Evolutionary conservation across 495 filamentous ascomycete genomes (phyloP), one percentile per base, ranked within the genome.

Genomic region (Aspergillus taichungensis): DNA sequence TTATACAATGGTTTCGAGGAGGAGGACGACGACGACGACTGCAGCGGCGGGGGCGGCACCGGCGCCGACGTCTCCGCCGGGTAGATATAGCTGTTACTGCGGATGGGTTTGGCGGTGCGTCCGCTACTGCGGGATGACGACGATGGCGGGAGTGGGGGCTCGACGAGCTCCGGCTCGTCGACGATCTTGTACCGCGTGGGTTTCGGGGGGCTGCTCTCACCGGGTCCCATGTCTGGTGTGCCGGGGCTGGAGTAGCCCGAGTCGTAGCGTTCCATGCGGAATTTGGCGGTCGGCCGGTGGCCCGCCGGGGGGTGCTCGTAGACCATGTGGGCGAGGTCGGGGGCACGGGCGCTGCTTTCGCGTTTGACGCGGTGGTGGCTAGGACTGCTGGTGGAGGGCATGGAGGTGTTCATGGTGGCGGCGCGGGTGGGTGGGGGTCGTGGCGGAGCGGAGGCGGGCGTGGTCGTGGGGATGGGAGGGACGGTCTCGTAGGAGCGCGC

Each of bases 241-340:
- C 57, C 59, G 33, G 71, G 63, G 44, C 68, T 73, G 8, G 66
- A 72, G 44, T 73, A 70, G 8, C 68, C 68, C 5, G 71, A 74
- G 35, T 76, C 73, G 24, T 68, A 54, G 41, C 60, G 55, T 5
- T 72, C 64, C 5, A 43, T 27, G 7, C 50, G 44, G 12, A 61
- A 47, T 42, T 62, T 71, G 5, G 69, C 60, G 12, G 69, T 45
- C 6, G 68, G 67, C 27, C 49, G 33, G 8, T 62, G 56, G 11
- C 52, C 32, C 6, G 52, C 35, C 13, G 55, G 45, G 18, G 18
- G 18, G 18, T 24, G 18, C 2, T 24, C 18, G 18, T 48, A 51
- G 13, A 45, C 52, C 61, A 61, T 65, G 13, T 51, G 37, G 13
- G 52, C 31, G 30, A 64, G 18, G 18, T 24, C 18, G 18, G 18